Evolutionary conservation across 306 rosid genomes (phyloP).

Genomic region (Cucurbita pepo): DNA sequence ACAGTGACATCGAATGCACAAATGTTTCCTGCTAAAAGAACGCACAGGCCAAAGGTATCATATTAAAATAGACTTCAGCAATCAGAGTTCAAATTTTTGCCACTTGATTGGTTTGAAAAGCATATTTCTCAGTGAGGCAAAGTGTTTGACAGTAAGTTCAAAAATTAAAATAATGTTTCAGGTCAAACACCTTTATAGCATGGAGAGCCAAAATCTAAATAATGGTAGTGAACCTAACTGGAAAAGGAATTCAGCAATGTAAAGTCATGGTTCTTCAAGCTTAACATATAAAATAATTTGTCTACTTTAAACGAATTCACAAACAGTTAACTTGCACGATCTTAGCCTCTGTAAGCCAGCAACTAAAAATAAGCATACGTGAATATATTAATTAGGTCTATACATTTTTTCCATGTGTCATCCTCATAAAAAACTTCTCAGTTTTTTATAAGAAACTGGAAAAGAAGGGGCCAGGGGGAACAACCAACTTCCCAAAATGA

Average conservation of each 20-base stretch:
- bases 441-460: neutral
- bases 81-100: neutral
- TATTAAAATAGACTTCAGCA: neutral
- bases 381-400: neutral
- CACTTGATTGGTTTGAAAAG: neutral
- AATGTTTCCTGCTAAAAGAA: neutral
- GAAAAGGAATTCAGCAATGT: neutral
- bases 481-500: neutral
- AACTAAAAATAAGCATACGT: neutral
- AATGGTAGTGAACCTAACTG: neutral
- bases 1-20: conserved; percentile 11
- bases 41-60: neutral
- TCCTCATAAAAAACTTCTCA: neutral
- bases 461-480: neutral
- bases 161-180: neutral
- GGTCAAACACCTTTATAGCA: neutral
- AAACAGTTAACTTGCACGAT: neutral
- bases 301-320: neutral
- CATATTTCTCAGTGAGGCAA: neutral
- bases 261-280: neutral
- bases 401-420: neutral
- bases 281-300: neutral
- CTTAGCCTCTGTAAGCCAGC: neutral
- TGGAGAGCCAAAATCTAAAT: neutral
- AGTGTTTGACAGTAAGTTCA: neutral